Conservation (phyloP, 2,329 filamentous ascomycete species). For the Pyrenochaeta sp. region DNA sequence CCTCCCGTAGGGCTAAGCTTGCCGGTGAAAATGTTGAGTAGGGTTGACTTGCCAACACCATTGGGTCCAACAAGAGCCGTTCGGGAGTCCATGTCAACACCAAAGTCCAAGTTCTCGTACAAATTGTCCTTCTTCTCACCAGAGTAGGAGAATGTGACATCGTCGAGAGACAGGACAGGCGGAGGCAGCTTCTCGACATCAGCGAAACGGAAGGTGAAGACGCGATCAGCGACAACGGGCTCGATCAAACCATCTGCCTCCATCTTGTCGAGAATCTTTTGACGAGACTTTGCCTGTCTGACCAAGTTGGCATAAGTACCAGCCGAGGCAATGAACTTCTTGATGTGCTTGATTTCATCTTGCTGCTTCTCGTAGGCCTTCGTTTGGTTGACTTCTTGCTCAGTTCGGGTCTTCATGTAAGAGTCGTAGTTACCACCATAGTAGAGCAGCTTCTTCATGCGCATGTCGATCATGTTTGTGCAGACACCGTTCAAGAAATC, state of each 20-base stretch:
- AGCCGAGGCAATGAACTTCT: constrained; percentile 99
- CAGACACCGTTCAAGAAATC: constrained; percentile 99
- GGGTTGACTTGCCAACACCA: constrained; percentile 98
- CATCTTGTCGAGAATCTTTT: constrained; percentile 99
- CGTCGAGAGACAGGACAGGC: constrained; percentile 92
- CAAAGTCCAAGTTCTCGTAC: constrained; percentile 95
- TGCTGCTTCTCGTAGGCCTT: constrained; percentile 99
- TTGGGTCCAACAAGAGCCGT: constrained; percentile 97
- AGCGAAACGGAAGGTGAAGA: constrained; percentile 98
- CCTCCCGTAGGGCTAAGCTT: constrained; percentile 87
- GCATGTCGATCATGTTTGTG: constrained; percentile 98
- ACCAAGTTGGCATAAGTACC: constrained; percentile 99
- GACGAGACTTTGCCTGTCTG: constrained; percentile 96
- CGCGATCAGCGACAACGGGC: constrained; percentile 80
- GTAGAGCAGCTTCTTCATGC: constrained; percentile 85
- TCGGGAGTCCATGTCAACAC: constrained; percentile 99
- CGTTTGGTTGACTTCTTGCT: constrained; percentile 97
- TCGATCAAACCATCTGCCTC: constrained; percentile 99
- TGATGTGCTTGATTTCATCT: constrained; percentile 98
- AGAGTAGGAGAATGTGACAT: constrained; percentile 98
- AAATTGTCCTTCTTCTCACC: constrained; percentile 88
- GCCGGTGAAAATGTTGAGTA: constrained; percentile 95
- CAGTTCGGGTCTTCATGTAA: constrained; percentile 87
- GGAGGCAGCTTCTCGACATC: constrained; percentile 99
- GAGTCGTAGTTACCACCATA: constrained; percentile 99